phyloP scores from a whole-genome alignment of 202 grass and related monocot genomes.

The Saccharum hybrid region DNA sequence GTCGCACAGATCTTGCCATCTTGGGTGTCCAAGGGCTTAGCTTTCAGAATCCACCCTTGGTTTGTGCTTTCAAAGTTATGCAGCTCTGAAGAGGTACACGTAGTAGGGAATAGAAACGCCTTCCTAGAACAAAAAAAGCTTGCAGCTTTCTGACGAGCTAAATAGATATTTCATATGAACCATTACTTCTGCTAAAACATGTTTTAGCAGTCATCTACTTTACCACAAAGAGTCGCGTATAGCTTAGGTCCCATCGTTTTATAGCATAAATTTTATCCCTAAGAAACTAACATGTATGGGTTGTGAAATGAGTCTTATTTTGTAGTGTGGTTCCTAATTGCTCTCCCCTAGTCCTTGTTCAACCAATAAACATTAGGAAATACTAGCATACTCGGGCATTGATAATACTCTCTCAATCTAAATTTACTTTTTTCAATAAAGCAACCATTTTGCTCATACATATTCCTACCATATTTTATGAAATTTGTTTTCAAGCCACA shows the following conservation, averaged over 20 bases:
- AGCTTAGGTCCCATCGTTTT: background rate
- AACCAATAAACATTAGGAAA: background rate
- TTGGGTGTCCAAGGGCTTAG: background rate
- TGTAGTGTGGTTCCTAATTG: constrained; percentile 14
- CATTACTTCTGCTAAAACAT: constrained; percentile 29
- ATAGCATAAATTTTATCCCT: background rate
- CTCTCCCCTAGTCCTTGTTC: background rate
- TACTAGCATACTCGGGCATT: background rate
- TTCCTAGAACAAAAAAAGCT: background rate
- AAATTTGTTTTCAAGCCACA: background rate
- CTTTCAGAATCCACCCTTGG: background rate
- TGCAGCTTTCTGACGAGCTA: background rate
- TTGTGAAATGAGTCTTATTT: constrained; percentile 13
- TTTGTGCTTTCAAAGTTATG: constrained; percentile 12
- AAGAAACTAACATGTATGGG: background rate
- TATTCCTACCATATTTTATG: background rate
- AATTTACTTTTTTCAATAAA: constrained; percentile 13
- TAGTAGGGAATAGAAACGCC: background rate
- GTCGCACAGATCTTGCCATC: background rate
- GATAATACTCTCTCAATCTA: background rate
- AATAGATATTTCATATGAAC: background rate
- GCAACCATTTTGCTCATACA: background rate
- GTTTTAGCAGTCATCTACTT: constrained; percentile 12
- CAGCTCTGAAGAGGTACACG: background rate
- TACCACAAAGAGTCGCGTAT: background rate